A percentile compares a stretch with the other conserved stretches of the same genome.
Evolutionary conservation across 257 asterid genomes (phyloP).

Genomic region (Marsdenia floribunda): DNA sequence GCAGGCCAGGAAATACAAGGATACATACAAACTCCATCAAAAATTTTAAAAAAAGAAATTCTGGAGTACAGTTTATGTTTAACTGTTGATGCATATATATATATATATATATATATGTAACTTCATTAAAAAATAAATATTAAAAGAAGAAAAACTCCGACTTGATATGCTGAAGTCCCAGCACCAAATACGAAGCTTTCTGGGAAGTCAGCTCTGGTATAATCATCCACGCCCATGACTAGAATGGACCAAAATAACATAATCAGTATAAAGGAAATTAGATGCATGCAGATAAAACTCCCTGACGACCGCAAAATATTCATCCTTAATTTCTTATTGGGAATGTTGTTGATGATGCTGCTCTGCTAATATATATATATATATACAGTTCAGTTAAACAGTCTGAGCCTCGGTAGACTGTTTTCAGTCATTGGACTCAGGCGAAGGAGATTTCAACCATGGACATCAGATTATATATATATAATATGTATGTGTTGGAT

Average conservation of each 20-base stretch:
- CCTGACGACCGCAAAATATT: neutral
- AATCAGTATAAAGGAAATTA: neutral
- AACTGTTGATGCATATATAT: neutral
- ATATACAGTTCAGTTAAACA: too few species aligned
- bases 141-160: neutral
- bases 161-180: conserved; percentile 25
- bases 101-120: neutral
- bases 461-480: too few species aligned
- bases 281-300: neutral
- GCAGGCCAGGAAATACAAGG: neutral
- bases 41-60: neutral
- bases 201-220: conserved; percentile 20
- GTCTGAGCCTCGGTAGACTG: too few species aligned
- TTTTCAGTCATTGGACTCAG: too few species aligned
- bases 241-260: neutral
- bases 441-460: too few species aligned
- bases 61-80: neutral
- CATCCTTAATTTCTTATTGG: neutral
- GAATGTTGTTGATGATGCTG: neutral
- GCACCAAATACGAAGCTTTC: conserved; percentile 23
- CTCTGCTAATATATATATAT: neutral
- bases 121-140: neutral
- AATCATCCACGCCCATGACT: neutral
- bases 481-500: too few species aligned
- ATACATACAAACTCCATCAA: neutral